Conservation (phyloP, 2,329 filamentous ascomycete genomes). For the Sporothrix brasiliensis region DNA sequence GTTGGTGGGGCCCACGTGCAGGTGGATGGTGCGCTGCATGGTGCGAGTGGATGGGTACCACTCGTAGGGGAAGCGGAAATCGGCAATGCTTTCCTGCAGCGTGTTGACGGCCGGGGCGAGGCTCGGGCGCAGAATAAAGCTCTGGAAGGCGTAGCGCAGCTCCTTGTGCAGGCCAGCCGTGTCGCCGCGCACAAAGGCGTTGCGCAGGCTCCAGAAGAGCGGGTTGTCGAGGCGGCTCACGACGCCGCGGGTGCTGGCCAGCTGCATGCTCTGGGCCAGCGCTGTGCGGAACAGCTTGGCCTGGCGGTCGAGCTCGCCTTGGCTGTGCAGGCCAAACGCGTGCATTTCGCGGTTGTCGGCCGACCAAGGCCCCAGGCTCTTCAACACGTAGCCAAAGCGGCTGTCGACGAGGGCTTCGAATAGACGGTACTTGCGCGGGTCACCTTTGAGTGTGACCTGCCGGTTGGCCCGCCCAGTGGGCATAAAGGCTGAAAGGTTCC, state of each 20-base stretch:
- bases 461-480: not conserved
- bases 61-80: slow-evolving; percentile 84
- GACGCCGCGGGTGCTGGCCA: slow-evolving; percentile 47
- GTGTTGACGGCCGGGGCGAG: slow-evolving; percentile 60
- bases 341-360: slow-evolving; percentile 40
- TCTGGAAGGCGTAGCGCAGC: slow-evolving; percentile 69
- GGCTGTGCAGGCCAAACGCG: slow-evolving; percentile 45
- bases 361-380: slow-evolving; percentile 38
- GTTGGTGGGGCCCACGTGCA: slow-evolving; percentile 96
- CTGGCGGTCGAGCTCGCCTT: slow-evolving; percentile 51
- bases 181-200: slow-evolving; percentile 61
- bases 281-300: slow-evolving; percentile 50
- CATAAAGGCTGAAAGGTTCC: not conserved
- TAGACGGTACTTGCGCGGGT: slow-evolving; percentile 37
- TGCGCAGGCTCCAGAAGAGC: slow-evolving; percentile 60
- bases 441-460: not conserved
- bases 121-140: slow-evolving; percentile 60
- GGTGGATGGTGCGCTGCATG: slow-evolving; percentile 79
- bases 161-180: slow-evolving; percentile 56
- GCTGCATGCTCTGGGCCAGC: slow-evolving; percentile 50
- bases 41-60: slow-evolving; percentile 87
- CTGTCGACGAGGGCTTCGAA: slow-evolving; percentile 40
- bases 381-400: slow-evolving; percentile 46
- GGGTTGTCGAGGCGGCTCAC: slow-evolving; percentile 53
- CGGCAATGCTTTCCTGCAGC: slow-evolving; percentile 67